phyloP scores from a whole-genome alignment of 352 stramenopile species.

The Phytophthora agathidicida region DNA sequence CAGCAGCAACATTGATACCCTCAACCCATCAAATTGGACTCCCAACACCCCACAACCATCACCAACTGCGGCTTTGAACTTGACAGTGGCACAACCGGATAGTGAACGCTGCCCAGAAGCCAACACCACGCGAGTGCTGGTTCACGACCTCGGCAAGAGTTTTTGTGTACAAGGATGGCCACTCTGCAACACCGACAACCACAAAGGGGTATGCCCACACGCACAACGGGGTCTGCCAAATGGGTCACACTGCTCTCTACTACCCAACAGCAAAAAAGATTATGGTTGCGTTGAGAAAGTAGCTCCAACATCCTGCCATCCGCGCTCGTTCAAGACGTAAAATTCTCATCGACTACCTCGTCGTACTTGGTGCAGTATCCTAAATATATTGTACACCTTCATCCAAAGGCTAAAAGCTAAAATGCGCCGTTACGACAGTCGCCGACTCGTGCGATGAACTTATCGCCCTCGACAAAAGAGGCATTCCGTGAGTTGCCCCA shows the following conservation, averaged over 20 bases:
- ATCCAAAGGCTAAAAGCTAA: not conserved
- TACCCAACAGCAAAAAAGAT: conserved; percentile 11
- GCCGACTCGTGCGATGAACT: conserved; percentile 22
- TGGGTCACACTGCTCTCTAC: conserved; percentile 40
- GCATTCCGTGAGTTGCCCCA: conserved; percentile 18
- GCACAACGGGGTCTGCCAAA: conserved; percentile 35
- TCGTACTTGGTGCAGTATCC: no score
- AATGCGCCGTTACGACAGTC: conserved; percentile 11
- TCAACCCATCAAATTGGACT: conserved; percentile 25
- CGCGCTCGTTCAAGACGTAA: not conserved
- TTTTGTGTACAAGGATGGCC: conserved; percentile 41
- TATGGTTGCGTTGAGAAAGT: conserved; percentile 37
- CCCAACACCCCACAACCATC: conserved; percentile 17
- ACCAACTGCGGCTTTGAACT: not conserved
- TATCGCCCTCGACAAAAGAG: conserved; percentile 7
- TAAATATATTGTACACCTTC: conserved; percentile 17
- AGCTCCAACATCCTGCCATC: conserved; percentile 5
- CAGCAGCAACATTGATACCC: not conserved
- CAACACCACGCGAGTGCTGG: conserved; percentile 34
- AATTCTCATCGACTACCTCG: no score
- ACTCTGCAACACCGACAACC: conserved; percentile 29
- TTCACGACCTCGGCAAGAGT: conserved; percentile 32
- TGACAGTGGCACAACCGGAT: not conserved
- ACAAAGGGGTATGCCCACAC: conserved; percentile 37
- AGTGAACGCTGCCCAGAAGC: conserved; percentile 11